A percentile compares a stretch with the other conserved stretches of the same genome.
phyloP scores from a whole-genome alignment of 345 rosid species.

The Streptanthus diversifolius region DNA sequence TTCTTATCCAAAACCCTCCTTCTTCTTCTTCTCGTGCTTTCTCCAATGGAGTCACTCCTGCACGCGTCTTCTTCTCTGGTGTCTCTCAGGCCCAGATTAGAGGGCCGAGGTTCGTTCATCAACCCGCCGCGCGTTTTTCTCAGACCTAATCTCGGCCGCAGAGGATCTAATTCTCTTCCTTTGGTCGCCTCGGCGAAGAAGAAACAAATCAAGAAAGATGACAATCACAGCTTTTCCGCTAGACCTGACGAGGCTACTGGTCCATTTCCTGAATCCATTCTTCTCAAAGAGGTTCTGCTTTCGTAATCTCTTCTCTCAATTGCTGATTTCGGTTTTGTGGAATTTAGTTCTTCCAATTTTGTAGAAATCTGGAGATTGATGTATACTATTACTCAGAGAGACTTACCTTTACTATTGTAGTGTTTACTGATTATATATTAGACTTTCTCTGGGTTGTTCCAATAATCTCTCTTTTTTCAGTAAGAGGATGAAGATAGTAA shows the following conservation, averaged over 20 bases:
- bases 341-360: not conserved
- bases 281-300: conserved; percentile 64
- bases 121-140: not conserved
- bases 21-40: not conserved
- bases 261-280: conserved; percentile 82
- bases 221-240: conserved; percentile 52
- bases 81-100: conserved; percentile 18
- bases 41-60: conserved; percentile 54
- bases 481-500: not conserved
- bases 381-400: not conserved
- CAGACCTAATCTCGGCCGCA: conserved; percentile 22
- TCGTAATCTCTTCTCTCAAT: not conserved
- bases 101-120: conserved; percentile 26
- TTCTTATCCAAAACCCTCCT: conserved; percentile 34
- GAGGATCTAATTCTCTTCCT: conserved; percentile 36
- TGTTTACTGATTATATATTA: too few species aligned
- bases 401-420: too few species aligned
- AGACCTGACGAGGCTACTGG: conserved; percentile 63
- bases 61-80: conserved; percentile 33
- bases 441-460: not conserved
- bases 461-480: too few species aligned
- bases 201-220: conserved; percentile 45
- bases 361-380: not conserved
- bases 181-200: conserved; percentile 49
- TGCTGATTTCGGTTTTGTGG: not conserved